Percentiles rank a stretch among this genome's conserved stretches.
These are phyloP conservation scores for Penstemon newberryi DNA, from an alignment of 257 asterid species.

Conservation along the genomic window DNA sequence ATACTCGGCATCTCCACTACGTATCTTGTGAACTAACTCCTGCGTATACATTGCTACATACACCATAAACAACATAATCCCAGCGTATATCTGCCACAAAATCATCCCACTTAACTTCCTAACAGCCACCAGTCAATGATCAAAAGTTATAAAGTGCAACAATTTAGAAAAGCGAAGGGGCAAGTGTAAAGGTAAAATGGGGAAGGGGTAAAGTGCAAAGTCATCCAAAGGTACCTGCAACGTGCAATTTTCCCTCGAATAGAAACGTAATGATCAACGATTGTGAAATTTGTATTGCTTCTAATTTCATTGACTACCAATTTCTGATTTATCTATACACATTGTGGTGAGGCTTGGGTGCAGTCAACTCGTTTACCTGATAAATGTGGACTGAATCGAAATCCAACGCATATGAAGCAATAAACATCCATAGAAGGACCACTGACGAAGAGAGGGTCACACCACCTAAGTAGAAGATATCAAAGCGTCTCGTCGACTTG, in stretches of 20 bases:
- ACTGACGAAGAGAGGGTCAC: not conserved
- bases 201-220: no score
- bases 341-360: not conserved
- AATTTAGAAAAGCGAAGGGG: no score
- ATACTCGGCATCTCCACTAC: slow-evolving; percentile 18
- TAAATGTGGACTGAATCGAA: not conserved
- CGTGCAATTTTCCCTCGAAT: no score
- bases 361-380: not conserved
- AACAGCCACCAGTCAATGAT: no score
- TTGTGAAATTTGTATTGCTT: no score
- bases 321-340: no score
- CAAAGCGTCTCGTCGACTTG: not conserved
- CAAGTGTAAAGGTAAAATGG: no score
- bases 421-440: not conserved
- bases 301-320: no score
- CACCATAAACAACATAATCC: slow-evolving; percentile 5
- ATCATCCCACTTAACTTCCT: not conserved
- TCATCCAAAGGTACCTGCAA: no score
- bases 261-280: no score
- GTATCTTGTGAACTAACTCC: slow-evolving; percentile 15
- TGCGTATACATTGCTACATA: slow-evolving; percentile 26
- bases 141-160: no score
- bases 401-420: not conserved
- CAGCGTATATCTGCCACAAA: slow-evolving; percentile 1
- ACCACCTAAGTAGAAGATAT: not conserved